Evolutionary conservation across 148 eudicot genomes (phyloP).

Genomic region (Rheum nobile): DNA sequence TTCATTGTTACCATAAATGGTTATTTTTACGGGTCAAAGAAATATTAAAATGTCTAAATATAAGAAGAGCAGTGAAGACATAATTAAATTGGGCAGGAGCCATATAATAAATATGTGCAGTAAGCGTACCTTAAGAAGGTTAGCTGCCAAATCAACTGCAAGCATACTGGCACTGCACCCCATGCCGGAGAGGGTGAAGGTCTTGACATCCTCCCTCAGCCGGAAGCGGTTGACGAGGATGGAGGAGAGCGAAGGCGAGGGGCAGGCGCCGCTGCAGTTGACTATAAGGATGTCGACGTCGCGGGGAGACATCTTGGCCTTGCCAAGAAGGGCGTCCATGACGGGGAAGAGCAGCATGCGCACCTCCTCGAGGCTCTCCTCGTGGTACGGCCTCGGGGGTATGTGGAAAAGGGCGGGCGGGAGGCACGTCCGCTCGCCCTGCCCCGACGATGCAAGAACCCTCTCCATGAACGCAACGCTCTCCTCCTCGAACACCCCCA

Average conservation of each 20-base stretch:
- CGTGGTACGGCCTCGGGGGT: conserved; percentile 44
- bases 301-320: conserved; percentile 27
- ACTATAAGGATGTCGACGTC: conserved; percentile 61
- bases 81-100: too few species aligned
- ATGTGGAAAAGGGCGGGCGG: conserved; percentile 58
- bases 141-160: conserved; percentile 35
- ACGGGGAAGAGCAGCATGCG: conserved; percentile 56
- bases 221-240: conserved; percentile 40
- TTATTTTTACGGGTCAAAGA: too few species aligned
- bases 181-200: conserved; percentile 64
- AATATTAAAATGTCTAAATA: background rate
- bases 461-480: conserved; percentile 47
- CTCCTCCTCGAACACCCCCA: conserved; percentile 24
- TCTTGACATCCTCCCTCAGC: conserved; percentile 47
- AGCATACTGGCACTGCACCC: conserved; percentile 80
- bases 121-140: conserved; percentile 23
- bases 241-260: conserved; percentile 56
- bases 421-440: conserved; percentile 48
- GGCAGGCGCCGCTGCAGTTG: conserved; percentile 72
- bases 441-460: conserved; percentile 46
- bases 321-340: conserved; percentile 50
- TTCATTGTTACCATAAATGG: too few species aligned
- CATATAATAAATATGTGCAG: background rate
- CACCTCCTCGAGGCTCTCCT: conserved; percentile 43
- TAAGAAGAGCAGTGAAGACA: background rate